phyloP scores from a whole-genome alignment of 2,329 filamentous ascomycete genomes.

The Trichoderma hamatum region DNA sequence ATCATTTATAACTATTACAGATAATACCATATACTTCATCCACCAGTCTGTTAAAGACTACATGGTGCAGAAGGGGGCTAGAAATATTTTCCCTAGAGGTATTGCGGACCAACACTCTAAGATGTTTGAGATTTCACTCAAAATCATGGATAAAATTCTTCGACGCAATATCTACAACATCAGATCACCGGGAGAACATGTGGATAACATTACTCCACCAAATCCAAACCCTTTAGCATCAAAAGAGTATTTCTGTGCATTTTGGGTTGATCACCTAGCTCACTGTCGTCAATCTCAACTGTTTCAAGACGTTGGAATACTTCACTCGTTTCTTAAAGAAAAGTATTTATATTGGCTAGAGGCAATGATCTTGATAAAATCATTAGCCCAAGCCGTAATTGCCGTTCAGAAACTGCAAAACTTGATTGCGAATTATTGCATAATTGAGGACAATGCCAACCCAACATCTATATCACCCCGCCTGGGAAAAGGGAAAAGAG shows the following conservation, averaged over 20 bases:
- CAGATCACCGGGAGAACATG: not conserved
- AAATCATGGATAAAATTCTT: not conserved
- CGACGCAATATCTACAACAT: not conserved
- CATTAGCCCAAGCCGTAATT: not conserved
- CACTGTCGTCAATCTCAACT: not conserved
- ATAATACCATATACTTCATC: not conserved
- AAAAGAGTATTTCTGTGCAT: not conserved
- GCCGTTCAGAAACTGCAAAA: not conserved
- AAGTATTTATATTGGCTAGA: not conserved
- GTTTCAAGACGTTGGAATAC: not conserved
- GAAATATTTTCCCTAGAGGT: not conserved
- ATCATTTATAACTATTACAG: not conserved
- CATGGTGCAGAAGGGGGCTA: not conserved
- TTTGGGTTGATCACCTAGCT: not conserved
- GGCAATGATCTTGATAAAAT: not conserved
- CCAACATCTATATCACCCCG: not conserved
- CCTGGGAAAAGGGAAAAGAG: not conserved
- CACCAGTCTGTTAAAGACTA: not conserved
- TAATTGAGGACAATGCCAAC: not conserved
- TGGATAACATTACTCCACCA: not conserved
- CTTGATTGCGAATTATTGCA: not conserved
- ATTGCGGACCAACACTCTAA: not conserved
- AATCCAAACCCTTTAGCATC: not conserved
- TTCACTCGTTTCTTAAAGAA: not conserved
- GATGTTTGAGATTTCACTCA: not conserved